phyloP scores from a whole-genome alignment of 306 rosid genomes.

The Cicer pinnatifidum region DNA sequence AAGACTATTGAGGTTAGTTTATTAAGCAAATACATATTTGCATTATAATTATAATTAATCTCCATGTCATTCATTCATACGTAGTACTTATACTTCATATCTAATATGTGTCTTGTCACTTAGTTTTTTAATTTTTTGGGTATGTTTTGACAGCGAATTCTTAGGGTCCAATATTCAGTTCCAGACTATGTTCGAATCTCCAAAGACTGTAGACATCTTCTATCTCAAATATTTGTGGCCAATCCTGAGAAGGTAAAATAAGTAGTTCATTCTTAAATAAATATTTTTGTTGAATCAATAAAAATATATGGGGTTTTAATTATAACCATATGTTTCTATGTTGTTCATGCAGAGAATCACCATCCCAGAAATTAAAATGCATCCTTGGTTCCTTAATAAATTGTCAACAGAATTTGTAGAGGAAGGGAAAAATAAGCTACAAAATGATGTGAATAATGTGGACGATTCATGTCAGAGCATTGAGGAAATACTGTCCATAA shows the following conservation, averaged over 20 bases:
- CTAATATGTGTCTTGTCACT: too few relatives aligned
- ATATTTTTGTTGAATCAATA: background rate
- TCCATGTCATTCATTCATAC: background rate
- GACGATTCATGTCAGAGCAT: slow-evolving; percentile 52
- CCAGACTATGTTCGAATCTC: slow-evolving; percentile 84
- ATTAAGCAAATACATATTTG: background rate
- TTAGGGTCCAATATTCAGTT: slow-evolving; percentile 80
- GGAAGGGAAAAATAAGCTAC: slow-evolving; percentile 47
- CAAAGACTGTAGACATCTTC: slow-evolving; percentile 75
- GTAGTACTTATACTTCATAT: too few relatives aligned
- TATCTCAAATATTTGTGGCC: slow-evolving; percentile 80
- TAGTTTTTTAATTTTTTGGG: too few relatives aligned
- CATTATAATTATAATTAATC: background rate
- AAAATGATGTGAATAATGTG: slow-evolving; percentile 44
- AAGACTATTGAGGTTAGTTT: slow-evolving; percentile 83
- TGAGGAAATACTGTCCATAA: slow-evolving; percentile 68
- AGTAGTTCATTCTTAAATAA: background rate
- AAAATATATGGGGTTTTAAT: background rate
- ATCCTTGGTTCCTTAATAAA: slow-evolving; percentile 75
- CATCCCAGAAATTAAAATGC: slow-evolving; percentile 79
- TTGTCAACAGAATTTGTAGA: slow-evolving; percentile 74
- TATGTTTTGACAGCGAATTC: slow-evolving; percentile 71
- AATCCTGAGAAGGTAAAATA: slow-evolving; percentile 73
- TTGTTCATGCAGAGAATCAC: slow-evolving; percentile 69
- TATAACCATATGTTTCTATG: background rate